phyloP scores from a whole-genome alignment of 148 eudicot species.

The Cornus kousa region DNA sequence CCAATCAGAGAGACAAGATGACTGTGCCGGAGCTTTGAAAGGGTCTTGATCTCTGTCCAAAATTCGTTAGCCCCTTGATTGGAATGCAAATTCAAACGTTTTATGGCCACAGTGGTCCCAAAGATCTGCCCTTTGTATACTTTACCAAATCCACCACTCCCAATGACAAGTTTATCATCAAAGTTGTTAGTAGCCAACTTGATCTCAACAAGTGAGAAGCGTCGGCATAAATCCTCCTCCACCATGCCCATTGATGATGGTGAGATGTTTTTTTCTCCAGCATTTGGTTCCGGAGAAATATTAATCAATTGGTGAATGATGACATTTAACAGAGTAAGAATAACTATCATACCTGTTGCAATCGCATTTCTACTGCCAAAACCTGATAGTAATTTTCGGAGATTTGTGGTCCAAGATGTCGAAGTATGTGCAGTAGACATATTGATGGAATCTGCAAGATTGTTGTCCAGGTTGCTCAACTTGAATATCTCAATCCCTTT shows the following conservation, averaged over 20 bases:
- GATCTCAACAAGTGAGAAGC: slow-evolving; percentile 12
- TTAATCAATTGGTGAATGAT: background rate
- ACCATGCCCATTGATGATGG: background rate
- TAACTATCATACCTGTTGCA: slow-evolving; percentile 6
- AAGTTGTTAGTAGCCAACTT: background rate
- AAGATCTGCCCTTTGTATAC: slow-evolving; percentile 18
- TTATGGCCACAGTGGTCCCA: slow-evolving; percentile 14
- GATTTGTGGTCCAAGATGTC: background rate
- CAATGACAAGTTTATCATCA: slow-evolving; percentile 6
- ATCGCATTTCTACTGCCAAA: background rate
- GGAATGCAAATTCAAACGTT: slow-evolving; percentile 13
- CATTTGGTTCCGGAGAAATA: background rate
- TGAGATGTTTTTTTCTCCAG: background rate
- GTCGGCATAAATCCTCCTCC: slow-evolving; percentile 3
- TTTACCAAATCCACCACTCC: slow-evolving; percentile 18
- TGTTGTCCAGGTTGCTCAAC: slow-evolving; percentile 12
- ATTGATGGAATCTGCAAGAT: background rate
- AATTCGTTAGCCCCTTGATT: slow-evolving; percentile 21
- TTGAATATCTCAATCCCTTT: slow-evolving; percentile 35
- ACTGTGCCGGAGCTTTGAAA: background rate
- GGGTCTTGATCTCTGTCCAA: slow-evolving; percentile 17
- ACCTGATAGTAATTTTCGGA: background rate
- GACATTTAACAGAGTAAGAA: slow-evolving; percentile 3
- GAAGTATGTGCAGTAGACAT: slow-evolving; percentile 9
- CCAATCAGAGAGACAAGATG: too few species aligned